A percentile compares a stretch with the other conserved stretches of the same genome.
These are phyloP conservation scores for Thermochaetoides thermophila DNA, from an alignment of 495 filamentous ascomycete species.

Conservation along the genomic window DNA sequence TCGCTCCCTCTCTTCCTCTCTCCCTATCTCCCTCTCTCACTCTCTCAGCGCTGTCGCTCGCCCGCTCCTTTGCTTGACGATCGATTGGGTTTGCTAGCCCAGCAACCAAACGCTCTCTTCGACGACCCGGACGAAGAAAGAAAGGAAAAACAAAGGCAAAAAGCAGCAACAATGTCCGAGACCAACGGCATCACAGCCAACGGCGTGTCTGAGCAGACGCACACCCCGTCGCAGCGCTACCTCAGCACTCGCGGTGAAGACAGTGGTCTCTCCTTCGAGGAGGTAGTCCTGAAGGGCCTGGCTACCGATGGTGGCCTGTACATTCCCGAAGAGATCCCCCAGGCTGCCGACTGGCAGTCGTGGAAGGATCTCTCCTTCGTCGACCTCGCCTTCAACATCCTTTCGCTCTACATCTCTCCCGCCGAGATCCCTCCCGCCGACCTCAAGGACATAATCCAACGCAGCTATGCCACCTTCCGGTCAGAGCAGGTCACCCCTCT, in stretches of 20 bases:
- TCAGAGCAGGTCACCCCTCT: conserved; percentile 56
- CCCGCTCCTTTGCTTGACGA: no score
- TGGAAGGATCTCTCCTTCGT: conserved; percentile 68
- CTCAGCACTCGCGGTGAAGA: conserved; percentile 68
- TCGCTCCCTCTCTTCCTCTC: no score
- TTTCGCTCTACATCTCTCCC: conserved; percentile 66
- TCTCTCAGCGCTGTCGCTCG: no score
- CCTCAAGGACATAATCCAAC: conserved; percentile 63
- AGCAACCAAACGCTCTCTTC: no score
- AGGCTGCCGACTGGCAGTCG: conserved; percentile 44
- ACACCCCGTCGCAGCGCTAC: conserved; percentile 59
- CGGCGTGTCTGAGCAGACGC: conserved; percentile 18
- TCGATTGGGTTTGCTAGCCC: no score
- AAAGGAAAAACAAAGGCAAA: not conserved
- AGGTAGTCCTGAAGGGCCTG: conserved; percentile 80
- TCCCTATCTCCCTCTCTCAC: no score
- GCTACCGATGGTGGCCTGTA: conserved; percentile 82
- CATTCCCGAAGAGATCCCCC: conserved; percentile 70
- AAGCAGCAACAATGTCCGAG: conserved; percentile 11
- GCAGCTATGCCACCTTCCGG: conserved; percentile 79
- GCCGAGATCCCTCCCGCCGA: conserved; percentile 68
- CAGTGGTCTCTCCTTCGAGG: conserved; percentile 81
- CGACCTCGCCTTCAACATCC: conserved; percentile 62
- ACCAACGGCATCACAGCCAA: conserved; percentile 14
- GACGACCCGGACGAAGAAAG: not conserved